phyloP scores from a whole-genome alignment of 768 basidiomycete genomes.

The Tremella yokohamensis region DNA sequence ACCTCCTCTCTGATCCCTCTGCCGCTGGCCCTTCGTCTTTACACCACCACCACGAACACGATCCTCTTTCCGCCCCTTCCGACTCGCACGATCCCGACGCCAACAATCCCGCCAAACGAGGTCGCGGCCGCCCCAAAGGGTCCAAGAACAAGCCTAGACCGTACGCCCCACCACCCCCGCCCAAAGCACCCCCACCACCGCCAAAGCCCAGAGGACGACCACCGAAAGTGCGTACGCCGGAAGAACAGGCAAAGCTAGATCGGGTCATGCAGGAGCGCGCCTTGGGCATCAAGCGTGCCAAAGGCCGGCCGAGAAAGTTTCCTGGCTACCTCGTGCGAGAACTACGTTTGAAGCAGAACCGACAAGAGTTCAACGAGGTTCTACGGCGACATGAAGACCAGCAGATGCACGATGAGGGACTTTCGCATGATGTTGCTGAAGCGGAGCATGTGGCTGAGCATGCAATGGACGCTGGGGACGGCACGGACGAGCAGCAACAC shows the following conservation, averaged over 20 bases:
- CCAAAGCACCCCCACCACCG: slow-evolving; percentile 11
- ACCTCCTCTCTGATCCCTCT: slow-evolving; percentile 3
- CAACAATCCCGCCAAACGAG: slow-evolving; percentile 56
- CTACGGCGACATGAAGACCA: slow-evolving; percentile 17
- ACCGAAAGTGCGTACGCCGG: slow-evolving; percentile 29
- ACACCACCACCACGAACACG: slow-evolving; percentile 1
- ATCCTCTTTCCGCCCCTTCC: not conserved
- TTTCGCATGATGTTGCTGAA: not conserved
- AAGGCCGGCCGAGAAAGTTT: slow-evolving; percentile 42
- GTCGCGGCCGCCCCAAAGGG: slow-evolving; percentile 80
- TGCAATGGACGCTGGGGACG: too few species aligned
- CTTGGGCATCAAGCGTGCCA: slow-evolving; percentile 26
- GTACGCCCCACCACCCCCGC: slow-evolving; percentile 7
- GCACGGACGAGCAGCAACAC: not conserved
- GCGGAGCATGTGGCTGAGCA: not conserved
- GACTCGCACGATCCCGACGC: not conserved
- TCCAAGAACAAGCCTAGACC: slow-evolving; percentile 64
- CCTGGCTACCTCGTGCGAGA: slow-evolving; percentile 44
- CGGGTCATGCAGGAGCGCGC: slow-evolving; percentile 20
- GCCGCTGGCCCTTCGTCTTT: not conserved
- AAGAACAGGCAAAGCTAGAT: slow-evolving; percentile 35
- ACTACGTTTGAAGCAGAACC: slow-evolving; percentile 42
- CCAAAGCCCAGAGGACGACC: slow-evolving; percentile 33
- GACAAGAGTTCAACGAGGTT: slow-evolving; percentile 33
- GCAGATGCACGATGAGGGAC: slow-evolving; percentile 3